phyloP scores from a whole-genome alignment of 1,139 yeast genomes.

The Kurtzmaniella natalensis region DNA sequence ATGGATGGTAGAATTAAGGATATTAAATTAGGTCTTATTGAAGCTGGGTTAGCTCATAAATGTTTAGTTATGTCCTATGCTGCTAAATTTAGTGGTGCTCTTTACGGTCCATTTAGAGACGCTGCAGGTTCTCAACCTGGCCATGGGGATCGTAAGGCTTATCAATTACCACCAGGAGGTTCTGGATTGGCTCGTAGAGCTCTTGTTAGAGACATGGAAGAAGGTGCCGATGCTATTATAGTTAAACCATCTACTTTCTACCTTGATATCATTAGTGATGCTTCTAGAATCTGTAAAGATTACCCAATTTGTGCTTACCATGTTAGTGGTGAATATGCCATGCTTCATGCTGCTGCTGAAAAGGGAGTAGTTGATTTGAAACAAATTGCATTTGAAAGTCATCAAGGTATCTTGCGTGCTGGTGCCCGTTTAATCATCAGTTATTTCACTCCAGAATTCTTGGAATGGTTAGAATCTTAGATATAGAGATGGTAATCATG shows the following conservation, averaged over 20 bases:
- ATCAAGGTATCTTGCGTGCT: slow-evolving; percentile 88
- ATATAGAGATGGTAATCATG: no score
- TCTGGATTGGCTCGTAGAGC: slow-evolving; percentile 95
- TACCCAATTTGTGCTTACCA: slow-evolving; percentile 94
- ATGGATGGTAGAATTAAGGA: slow-evolving; percentile 92
- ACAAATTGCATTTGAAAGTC: slow-evolving; percentile 87
- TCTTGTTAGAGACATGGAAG: slow-evolving; percentile 73
- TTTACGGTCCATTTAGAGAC: slow-evolving; percentile 97
- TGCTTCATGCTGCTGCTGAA: slow-evolving; percentile 98
- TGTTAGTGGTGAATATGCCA: slow-evolving; percentile 96
- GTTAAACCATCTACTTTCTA: slow-evolving; percentile 98
- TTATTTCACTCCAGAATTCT: slow-evolving; percentile 92
- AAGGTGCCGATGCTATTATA: slow-evolving; percentile 94
- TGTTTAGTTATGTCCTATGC: slow-evolving; percentile 90
- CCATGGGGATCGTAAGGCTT: slow-evolving; percentile 86
- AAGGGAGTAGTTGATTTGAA: slow-evolving; percentile 89
- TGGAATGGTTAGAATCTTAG: slow-evolving; percentile 73
- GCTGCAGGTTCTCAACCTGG: slow-evolving; percentile 93
- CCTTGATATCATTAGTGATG: slow-evolving; percentile 85
- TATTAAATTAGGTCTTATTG: slow-evolving; percentile 79
- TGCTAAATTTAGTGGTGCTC: slow-evolving; percentile 86
- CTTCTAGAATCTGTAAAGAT: slow-evolving; percentile 75
- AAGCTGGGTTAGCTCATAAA: slow-evolving; percentile 82
- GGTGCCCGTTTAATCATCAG: slow-evolving; percentile 92
- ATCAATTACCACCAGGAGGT: slow-evolving; percentile 92